These are phyloP conservation scores for Xerocomus amazonicus DNA, from an alignment of 1,284 basidiomycete genomes.

Conservation along the genomic window DNA sequence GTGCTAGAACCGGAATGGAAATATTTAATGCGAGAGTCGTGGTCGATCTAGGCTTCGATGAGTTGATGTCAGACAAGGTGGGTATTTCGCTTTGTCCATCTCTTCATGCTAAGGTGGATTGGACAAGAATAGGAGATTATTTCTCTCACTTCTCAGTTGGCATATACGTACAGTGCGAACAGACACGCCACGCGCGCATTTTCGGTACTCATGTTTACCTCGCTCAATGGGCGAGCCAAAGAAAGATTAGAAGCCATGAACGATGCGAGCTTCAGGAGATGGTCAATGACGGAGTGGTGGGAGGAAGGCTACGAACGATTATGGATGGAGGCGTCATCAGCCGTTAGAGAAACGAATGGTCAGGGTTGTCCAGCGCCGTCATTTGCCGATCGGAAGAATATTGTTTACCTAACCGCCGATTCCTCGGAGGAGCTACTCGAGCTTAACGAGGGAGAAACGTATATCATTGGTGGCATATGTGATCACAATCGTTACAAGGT, in stretches of 20 bases:
- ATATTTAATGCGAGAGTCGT: conserved; percentile 77
- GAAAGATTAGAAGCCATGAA: conserved; percentile 66
- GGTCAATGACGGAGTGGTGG: conserved; percentile 84
- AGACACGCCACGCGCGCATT: conserved; percentile 72
- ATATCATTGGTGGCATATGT: conserved; percentile 95
- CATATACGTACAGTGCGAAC: conserved; percentile 87
- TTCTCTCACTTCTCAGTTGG: conserved; percentile 85
- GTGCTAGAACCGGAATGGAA: conserved; percentile 27
- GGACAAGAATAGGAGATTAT: conserved; percentile 67
- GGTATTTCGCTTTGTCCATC: conserved; percentile 31
- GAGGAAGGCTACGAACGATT: conserved; percentile 65
- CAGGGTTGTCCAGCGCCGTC: conserved; percentile 4
- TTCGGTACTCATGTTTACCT: conserved; percentile 70
- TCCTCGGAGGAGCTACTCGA: conserved; percentile 80
- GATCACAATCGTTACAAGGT: conserved; percentile 97
- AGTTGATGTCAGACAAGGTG: conserved; percentile 92
- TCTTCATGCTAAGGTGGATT: conserved; percentile 14
- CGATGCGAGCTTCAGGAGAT: conserved; percentile 71
- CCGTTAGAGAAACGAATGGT: conserved; percentile 6
- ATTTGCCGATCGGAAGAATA: conserved; percentile 37
- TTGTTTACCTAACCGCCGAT: conserved; percentile 96
- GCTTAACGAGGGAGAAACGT: conserved; percentile 81
- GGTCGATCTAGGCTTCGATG: conserved; percentile 92
- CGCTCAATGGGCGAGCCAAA: conserved; percentile 68
- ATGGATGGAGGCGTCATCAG: conserved; percentile 42